phyloP scores from a whole-genome alignment of 2,329 filamentous ascomycete species.

The Colletotrichum kahawae region DNA sequence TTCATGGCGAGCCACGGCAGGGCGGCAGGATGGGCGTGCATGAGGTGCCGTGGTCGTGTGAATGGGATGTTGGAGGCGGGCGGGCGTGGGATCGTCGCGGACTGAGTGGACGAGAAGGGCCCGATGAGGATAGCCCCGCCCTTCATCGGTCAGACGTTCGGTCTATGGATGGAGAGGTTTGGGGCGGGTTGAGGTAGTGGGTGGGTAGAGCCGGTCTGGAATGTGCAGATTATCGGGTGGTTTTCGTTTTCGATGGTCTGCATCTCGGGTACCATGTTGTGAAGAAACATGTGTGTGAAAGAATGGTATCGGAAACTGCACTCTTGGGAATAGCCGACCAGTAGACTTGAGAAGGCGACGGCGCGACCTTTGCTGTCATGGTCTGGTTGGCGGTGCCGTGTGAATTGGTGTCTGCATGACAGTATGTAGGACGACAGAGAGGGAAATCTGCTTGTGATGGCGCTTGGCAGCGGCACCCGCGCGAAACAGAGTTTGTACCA shows the following conservation, averaged over 20 bases:
- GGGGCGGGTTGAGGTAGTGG: not conserved
- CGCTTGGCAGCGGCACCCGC: slow-evolving; percentile 21
- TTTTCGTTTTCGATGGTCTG: not conserved
- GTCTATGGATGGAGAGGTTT: not conserved
- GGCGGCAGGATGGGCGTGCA: slow-evolving; percentile 15
- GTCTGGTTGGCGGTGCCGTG: not conserved
- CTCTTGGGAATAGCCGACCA: not conserved
- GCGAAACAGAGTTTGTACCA: slow-evolving; percentile 17
- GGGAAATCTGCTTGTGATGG: slow-evolving; percentile 18
- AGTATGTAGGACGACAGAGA: slow-evolving; percentile 12
- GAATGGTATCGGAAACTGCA: not conserved
- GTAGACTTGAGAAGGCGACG: not conserved
- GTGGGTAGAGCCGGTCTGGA: slow-evolving; percentile 4
- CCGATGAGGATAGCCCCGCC: slow-evolving; percentile 6
- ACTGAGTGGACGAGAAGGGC: slow-evolving; percentile 9
- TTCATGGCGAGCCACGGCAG: not conserved
- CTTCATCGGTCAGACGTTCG: slow-evolving; percentile 15
- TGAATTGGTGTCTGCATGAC: not conserved
- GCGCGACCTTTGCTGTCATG: slow-evolving; percentile 1
- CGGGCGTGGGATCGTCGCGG: slow-evolving; percentile 3
- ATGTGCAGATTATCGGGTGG: slow-evolving; percentile 3
- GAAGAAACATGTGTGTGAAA: not conserved
- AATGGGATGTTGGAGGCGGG: slow-evolving; percentile 6
- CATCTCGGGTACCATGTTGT: not conserved
- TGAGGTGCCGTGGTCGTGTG: slow-evolving; percentile 16